Percentiles rank a stretch among this genome's conserved stretches.
Evolutionary conservation across 495 filamentous ascomycete species (phyloP).

Genomic region (Tuber magnatum): DNA sequence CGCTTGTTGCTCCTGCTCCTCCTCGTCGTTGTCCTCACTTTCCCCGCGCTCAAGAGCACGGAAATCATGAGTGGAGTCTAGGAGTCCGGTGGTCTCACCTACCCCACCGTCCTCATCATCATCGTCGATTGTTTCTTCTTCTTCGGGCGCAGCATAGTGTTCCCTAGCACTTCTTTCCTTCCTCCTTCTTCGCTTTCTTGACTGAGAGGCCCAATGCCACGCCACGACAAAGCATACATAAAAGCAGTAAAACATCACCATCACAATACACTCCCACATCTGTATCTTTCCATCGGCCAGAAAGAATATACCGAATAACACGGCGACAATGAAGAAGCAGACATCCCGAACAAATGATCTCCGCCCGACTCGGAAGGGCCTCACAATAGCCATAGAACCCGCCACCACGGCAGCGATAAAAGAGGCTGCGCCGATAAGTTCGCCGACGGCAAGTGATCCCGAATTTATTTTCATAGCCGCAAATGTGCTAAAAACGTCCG

Average conservation of each 20-base stretch:
- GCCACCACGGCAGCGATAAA: slow-evolving; percentile 97
- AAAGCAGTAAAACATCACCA: slow-evolving; percentile 88
- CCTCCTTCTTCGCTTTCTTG: slow-evolving; percentile 53
- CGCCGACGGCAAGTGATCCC: slow-evolving; percentile 89
- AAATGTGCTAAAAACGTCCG: slow-evolving; percentile 97
- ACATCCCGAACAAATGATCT: slow-evolving; percentile 89
- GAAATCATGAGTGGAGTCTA: slow-evolving; percentile 56
- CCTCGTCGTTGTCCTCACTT: slow-evolving; percentile 57
- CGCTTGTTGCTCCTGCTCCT: slow-evolving; percentile 64
- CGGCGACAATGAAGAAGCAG: slow-evolving; percentile 82
- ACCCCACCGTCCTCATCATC: slow-evolving; percentile 63
- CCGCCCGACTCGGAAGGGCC: slow-evolving; percentile 83
- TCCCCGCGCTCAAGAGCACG: slow-evolving; percentile 60
- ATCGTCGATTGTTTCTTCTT: slow-evolving; percentile 61
- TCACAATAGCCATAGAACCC: slow-evolving; percentile 93
- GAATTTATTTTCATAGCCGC: slow-evolving; percentile 96
- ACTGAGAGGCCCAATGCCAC: slow-evolving; percentile 81
- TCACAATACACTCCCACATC: slow-evolving; percentile 78
- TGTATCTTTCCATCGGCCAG: slow-evolving; percentile 76
- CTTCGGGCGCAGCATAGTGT: slow-evolving; percentile 62
- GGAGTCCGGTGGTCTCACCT: slow-evolving; percentile 50
- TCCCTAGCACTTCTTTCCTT: slow-evolving; percentile 63
- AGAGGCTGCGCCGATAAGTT: slow-evolving; percentile 87
- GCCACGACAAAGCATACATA: slow-evolving; percentile 83
- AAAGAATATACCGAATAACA: slow-evolving; percentile 80